A percentile compares a stretch with the other conserved stretches of the same genome.
Conservation (phyloP, 192 early-diverging fungal species). For the Coemansia sp. region DNA sequence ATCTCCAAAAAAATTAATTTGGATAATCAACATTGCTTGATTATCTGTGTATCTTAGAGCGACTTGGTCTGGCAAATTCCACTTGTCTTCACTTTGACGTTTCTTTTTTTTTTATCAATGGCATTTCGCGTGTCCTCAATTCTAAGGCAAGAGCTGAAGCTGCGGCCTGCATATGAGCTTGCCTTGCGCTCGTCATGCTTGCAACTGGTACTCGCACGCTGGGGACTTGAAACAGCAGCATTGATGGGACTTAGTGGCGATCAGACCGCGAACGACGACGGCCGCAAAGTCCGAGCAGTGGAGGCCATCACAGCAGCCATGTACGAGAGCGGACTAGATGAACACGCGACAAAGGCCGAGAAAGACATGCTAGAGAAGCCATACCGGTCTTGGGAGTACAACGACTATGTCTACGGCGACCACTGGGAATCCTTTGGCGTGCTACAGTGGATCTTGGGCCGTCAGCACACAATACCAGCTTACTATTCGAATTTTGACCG, state of each 20-base stretch:
- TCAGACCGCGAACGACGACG: slow-evolving; percentile 38
- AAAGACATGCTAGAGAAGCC: slow-evolving; percentile 53
- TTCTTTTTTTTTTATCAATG: slow-evolving; percentile 15
- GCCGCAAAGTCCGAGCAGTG: slow-evolving; percentile 39
- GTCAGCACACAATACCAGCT: slow-evolving; percentile 54
- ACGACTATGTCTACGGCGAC: slow-evolving; percentile 47
- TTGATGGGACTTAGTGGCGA: slow-evolving; percentile 47
- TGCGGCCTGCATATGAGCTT: slow-evolving; percentile 45
- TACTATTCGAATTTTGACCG: slow-evolving; percentile 58
- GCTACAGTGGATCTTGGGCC: slow-evolving; percentile 56
- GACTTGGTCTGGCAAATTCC: background rate
- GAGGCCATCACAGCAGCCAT: slow-evolving; percentile 48
- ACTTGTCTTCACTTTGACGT: background rate
- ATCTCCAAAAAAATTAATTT: background rate
- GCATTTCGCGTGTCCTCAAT: slow-evolving; percentile 32
- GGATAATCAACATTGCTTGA: background rate
- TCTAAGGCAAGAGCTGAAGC: slow-evolving; percentile 26
- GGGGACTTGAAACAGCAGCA: slow-evolving; percentile 60
- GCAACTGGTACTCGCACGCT: slow-evolving; percentile 62
- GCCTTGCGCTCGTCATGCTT: slow-evolving; percentile 55
- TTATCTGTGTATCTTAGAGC: background rate
- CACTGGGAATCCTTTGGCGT: slow-evolving; percentile 59
- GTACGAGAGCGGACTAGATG: slow-evolving; percentile 51
- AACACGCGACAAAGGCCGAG: slow-evolving; percentile 39
- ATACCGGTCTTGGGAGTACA: slow-evolving; percentile 48